Percentiles rank a stretch among this genome's conserved stretches.
Conservation (phyloP, 2,329 filamentous ascomycete genomes). For the Rhinocladiella mackenziei region DNA sequence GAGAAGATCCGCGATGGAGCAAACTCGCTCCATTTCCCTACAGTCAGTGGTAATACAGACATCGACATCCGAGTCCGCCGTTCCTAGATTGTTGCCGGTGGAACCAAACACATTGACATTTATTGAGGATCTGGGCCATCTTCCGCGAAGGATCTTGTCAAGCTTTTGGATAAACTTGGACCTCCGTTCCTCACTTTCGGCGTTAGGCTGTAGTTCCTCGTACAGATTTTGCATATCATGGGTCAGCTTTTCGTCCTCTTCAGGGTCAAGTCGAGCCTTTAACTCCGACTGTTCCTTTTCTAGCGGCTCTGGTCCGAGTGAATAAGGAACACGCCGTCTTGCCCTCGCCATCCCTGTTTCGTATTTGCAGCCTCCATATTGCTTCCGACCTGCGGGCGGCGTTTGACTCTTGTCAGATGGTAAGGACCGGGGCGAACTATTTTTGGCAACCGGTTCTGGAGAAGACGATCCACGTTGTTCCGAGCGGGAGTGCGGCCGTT, state of each 20-base stretch:
- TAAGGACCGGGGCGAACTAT: conserved; percentile 82
- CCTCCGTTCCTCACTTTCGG: conserved; percentile 71
- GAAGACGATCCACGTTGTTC: conserved; percentile 77
- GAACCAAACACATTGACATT: conserved; percentile 95
- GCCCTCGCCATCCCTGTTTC: conserved; percentile 81
- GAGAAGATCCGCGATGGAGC: conserved; percentile 80
- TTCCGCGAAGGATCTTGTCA: conserved; percentile 78
- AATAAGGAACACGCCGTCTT: conserved; percentile 86
- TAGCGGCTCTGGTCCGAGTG: conserved; percentile 73
- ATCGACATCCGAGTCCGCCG: conserved; percentile 94
- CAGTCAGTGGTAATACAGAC: conserved; percentile 93
- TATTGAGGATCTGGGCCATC: conserved; percentile 90
- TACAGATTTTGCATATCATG: conserved; percentile 83
- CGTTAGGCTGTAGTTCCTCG: conserved; percentile 74
- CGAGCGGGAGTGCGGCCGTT: conserved; percentile 77
- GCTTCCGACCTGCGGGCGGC: conserved; percentile 63
- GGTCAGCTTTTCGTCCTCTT: conserved; percentile 71
- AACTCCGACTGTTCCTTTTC: conserved; percentile 62
- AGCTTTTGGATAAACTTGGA: conserved; percentile 78
- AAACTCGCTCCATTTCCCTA: conserved; percentile 83
- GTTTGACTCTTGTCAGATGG: conserved; percentile 82
- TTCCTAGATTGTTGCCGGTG: conserved; percentile 90
- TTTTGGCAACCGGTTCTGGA: conserved; percentile 65
- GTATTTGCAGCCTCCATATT: conserved; percentile 72
- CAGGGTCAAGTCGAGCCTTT: conserved; percentile 65